These are phyloP conservation scores for Ceratocystis eucalypticola DNA, from an alignment of 2,329 filamentous ascomycete species.

Conservation along the genomic window DNA sequence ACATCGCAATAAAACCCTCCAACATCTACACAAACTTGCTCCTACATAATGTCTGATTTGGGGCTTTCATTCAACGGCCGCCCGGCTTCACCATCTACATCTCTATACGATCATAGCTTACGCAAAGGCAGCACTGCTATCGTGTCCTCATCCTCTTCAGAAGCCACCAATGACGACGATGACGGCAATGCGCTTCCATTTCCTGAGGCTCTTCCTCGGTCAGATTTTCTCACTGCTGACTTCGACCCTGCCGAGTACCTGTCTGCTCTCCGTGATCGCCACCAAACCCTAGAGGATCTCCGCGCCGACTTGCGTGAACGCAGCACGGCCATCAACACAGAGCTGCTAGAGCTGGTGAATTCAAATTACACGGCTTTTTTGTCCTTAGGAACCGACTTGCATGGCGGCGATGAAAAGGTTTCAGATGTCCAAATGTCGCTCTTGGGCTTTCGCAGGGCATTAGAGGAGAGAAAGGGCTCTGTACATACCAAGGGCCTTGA, in stretches of 20 bases:
- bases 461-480: conserved; percentile 56
- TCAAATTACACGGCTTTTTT: conserved; percentile 88
- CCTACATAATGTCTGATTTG: conserved; percentile 3
- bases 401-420: conserved; percentile 79
- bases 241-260: conserved; percentile 78
- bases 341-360: conserved; percentile 90
- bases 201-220: conserved; percentile 67
- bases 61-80: conserved; percentile 6
- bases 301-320: conserved; percentile 73
- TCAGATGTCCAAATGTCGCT: conserved; percentile 81
- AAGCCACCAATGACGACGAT: conserved; percentile 27
- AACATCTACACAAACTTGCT: background rate
- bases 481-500: conserved; percentile 53
- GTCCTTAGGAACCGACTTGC: conserved; percentile 63
- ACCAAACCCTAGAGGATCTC: conserved; percentile 91
- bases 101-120: conserved; percentile 10
- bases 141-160: conserved; percentile 23
- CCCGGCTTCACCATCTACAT: conserved; percentile 13
- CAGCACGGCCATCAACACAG: conserved; percentile 63
- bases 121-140: conserved; percentile 14
- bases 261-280: conserved; percentile 61
- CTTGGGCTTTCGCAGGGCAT: conserved; percentile 69
- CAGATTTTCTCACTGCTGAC: conserved; percentile 61
- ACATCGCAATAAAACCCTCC: background rate
- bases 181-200: conserved; percentile 70